These are phyloP conservation scores for Arthrobotrys sphaeroides DNA, from an alignment of 2,329 filamentous ascomycete species.

Conservation along the genomic window DNA sequence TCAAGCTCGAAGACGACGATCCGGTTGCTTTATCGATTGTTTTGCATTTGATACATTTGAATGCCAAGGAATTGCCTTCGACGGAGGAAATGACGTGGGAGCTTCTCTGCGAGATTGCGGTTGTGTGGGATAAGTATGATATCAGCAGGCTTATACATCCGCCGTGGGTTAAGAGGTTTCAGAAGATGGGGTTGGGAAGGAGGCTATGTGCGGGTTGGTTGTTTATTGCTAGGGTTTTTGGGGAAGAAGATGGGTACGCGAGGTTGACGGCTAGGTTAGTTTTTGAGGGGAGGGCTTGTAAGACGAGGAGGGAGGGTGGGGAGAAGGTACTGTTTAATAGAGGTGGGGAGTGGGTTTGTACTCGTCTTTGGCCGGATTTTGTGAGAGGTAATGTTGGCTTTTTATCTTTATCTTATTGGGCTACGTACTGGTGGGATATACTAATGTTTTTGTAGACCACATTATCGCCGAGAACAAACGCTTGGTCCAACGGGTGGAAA, in stretches of 20 bases:
- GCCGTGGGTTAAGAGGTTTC: conserved; percentile 35
- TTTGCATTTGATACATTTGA: conserved; percentile 23
- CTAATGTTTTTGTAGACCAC: conserved; percentile 32
- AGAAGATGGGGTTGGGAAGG: background rate
- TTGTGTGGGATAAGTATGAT: conserved; percentile 51
- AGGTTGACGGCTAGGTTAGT: conserved; percentile 28
- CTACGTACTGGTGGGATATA: too few species aligned
- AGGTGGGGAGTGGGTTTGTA: background rate
- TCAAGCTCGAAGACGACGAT: conserved; percentile 36
- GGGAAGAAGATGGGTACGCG: conserved; percentile 12
- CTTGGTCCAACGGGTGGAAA: too few species aligned
- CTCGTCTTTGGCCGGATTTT: conserved; percentile 25
- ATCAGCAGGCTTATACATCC: conserved; percentile 33
- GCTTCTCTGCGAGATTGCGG: conserved; percentile 27
- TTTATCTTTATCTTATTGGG: too few species aligned
- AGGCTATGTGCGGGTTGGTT: conserved; percentile 47
- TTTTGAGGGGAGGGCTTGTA: too few species aligned
- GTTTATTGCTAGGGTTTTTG: conserved; percentile 35
- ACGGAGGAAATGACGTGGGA: conserved; percentile 18
- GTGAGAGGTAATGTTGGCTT: conserved; percentile 28
- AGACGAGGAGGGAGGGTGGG: too few species aligned
- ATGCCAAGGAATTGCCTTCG: conserved; percentile 4
- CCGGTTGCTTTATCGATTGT: conserved; percentile 27
- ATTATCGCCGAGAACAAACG: too few species aligned
- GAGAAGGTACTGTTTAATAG: conserved; percentile 2